Evolutionary conservation across 2,329 filamentous ascomycete species (phyloP).

Genomic region (Trichocomaceae sp.): DNA sequence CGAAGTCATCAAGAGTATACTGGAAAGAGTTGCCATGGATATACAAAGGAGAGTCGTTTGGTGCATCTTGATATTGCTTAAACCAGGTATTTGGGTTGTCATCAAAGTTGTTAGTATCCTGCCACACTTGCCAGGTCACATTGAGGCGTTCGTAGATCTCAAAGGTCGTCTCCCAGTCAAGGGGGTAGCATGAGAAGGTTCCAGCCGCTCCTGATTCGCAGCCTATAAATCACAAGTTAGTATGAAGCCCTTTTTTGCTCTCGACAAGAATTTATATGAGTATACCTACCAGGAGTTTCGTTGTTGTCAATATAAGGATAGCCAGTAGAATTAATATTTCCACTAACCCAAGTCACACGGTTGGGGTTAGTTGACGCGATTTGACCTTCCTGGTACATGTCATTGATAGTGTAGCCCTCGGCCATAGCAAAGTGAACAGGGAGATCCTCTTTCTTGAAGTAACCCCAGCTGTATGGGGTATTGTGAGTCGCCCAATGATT

Average conservation of each 20-base stretch:
- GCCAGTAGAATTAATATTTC: constrained; percentile 48
- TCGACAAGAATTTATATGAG: neutral
- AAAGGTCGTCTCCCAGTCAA: constrained; percentile 49
- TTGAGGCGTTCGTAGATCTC: constrained; percentile 45
- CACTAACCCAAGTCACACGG: constrained; percentile 46
- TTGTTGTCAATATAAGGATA: constrained; percentile 47
- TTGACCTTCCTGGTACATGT: constrained; percentile 49
- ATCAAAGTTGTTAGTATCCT: constrained; percentile 49
- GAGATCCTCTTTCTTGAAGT: constrained; percentile 45
- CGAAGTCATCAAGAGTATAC: constrained; percentile 44
- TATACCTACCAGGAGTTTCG: constrained; percentile 38
- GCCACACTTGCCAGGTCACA: constrained; percentile 47
- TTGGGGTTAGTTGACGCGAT: constrained; percentile 37
- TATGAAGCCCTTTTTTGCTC: neutral
- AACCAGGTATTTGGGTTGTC: constrained; percentile 52
- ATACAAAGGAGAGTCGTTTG: constrained; percentile 37
- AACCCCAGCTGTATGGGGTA: constrained; percentile 48
- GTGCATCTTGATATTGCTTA: constrained; percentile 45
- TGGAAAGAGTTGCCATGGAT: constrained; percentile 43
- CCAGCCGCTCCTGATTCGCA: constrained; percentile 6
- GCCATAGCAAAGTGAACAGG: constrained; percentile 52
- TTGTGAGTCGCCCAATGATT: constrained; percentile 50
- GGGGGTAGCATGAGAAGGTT: constrained; percentile 44
- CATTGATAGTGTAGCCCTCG: constrained; percentile 48
- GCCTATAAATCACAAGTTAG: neutral